Evolutionary conservation across 192 early-diverging fungal genomes (phyloP), one percentile per base, ranked within the genome.

Genomic region (Coemansia sp.): DNA sequence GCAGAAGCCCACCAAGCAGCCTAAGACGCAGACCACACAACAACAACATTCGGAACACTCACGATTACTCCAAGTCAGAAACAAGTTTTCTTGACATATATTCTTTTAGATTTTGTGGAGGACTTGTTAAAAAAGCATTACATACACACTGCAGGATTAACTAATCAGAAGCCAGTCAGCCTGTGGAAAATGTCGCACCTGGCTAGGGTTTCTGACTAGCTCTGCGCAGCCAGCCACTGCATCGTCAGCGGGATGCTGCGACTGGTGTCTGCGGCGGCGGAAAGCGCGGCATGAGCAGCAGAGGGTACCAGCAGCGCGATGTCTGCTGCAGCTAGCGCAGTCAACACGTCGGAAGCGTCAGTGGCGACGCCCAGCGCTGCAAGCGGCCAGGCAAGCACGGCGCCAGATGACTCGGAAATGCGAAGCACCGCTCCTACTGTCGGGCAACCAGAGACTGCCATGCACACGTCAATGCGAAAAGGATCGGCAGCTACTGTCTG

Each of bases 401-500:
- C 66, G 14, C 72, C 59, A 1, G 52, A 36, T 9, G 59, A 10
- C 21, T 82, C 79, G 0, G 53, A 20, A 3, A 82, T 71, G 0
- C 71, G 51, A 17, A 82, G 51, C 1, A 76, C 61, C 23, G 70
- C 64, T 10, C 78, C 78, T 39, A 67, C 59, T 5, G 23, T 58
- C 17, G 30, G 6, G 4, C 22, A 19, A 0, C 5, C 50, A 19
- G 51, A n/a, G 5, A n/a, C 11, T 10, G 25, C 27, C 46, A 52
- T 4, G 60, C 21, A 50, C 19, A 82, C 32, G 19, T 82, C 79
- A 17, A 82, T 57, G 58, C 79, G 79, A 65, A 82, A 82, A 22
- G 79, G 79, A 14, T 82, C 79, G 51, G 68, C 70, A 51, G 79
- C 79, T 57, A 57, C 52, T 7, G 78, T 81, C 30, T 54, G 67